phyloP scores from a whole-genome alignment of 768 basidiomycete genomes.

The Agrocybe pediades region DNA sequence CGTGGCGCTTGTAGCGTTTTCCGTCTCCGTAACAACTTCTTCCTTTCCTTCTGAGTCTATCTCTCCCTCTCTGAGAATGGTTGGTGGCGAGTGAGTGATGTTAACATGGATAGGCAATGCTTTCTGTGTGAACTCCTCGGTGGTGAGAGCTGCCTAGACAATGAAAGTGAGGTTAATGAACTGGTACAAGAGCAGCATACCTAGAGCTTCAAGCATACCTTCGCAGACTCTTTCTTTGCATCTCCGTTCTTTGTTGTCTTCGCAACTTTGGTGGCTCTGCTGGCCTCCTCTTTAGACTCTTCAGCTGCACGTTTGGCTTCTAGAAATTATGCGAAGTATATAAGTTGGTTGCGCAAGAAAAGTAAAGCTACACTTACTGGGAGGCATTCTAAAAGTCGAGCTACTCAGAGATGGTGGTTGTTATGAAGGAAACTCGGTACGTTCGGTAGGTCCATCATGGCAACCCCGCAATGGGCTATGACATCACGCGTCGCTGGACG shows the following conservation, averaged over 20 bases:
- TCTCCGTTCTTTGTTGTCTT: conserved; percentile 12
- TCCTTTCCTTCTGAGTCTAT: conserved; percentile 15
- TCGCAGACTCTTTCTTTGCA: conserved; percentile 29
- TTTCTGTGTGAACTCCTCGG: conserved; percentile 58
- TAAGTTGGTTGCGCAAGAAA: background rate
- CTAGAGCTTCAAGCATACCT: conserved; percentile 36
- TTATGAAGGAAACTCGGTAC: background rate
- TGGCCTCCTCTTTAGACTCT: conserved; percentile 2
- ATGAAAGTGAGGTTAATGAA: background rate
- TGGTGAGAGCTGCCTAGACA: conserved; percentile 44
- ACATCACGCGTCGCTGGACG: conserved; percentile 21
- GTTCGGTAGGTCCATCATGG: background rate
- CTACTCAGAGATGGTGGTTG: background rate
- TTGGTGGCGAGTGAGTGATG: conserved; percentile 66
- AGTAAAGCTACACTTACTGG: background rate
- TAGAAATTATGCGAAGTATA: background rate
- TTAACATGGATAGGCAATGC: conserved; percentile 72
- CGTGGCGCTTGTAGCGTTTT: conserved; percentile 37
- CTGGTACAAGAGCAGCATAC: conserved; percentile 4
- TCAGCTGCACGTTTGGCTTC: conserved; percentile 18
- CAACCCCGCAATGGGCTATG: conserved; percentile 5
- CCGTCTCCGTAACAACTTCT: conserved; percentile 4
- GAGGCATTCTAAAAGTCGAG: conserved; percentile 8
- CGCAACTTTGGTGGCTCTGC: conserved; percentile 14
- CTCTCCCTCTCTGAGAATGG: conserved; percentile 20